Evolutionary conservation across 2,329 filamentous ascomycete genomes (phyloP), one percentile per base, ranked within the genome.

Genomic region (Nothomitra cinnamomea): DNA sequence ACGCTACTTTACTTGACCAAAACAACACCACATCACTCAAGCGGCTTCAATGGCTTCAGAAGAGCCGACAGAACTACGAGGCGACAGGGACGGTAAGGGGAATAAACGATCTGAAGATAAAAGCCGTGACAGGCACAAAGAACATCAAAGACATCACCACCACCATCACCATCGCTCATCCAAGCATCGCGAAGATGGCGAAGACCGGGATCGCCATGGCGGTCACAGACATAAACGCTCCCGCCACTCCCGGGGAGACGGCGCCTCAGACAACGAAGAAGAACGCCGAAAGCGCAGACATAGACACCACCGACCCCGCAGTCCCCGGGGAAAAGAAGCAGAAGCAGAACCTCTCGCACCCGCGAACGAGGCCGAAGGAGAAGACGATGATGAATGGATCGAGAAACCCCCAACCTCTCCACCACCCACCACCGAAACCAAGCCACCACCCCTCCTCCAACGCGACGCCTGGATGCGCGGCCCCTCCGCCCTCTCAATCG

Each of bases 381-480:
- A 73, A 52, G 73, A 78, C 55, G 61, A 64, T 13, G 63, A 66
- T 25, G 65, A 67, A 51, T 69, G 66, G 61, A 63, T 67, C 8
- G 67, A 70, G 59, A 76, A 68, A 61, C 72, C 68, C 60, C 12
- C 19, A 17, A 24, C 24, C 25, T 3, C 24, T 49, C 24, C 13
- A 10, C 24, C 45, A 17, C n/a, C 12, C 5, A 24, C 15, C 70
- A 70, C 72, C 53, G 62, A 67, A 25, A 35, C 62, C 69, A 13
- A 64, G n/a, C n/a, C n/a, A n/a, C n/a, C n/a, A n/a, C n/a, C n/a
- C n/a, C n/a, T n/a, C n/a, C n/a, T n/a, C n/a, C n/a, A 68, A 45
- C 79, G 94, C 58, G 92, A 96, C 66, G 79, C 84, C 0, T 98
- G 94, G 89, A 98, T 98, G 92, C 83, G 88, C 56, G 83, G 83